Conservation (phyloP, 805 yeast species). For the Myxozyma sirexii region DNA sequence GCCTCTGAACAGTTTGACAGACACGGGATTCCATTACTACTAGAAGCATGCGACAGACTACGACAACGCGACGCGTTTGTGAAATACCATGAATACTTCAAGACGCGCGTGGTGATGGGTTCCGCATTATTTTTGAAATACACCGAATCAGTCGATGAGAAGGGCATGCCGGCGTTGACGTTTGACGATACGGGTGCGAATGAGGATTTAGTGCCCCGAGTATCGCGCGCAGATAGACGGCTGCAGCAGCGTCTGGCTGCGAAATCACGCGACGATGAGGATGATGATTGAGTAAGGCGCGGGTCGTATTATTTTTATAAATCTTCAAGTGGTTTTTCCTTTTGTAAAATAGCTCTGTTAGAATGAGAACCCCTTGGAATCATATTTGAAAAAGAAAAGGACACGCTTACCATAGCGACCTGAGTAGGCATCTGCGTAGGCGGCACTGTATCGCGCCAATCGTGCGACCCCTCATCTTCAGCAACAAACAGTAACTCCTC, state of each 20-base stretch:
- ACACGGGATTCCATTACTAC: constrained; percentile 5
- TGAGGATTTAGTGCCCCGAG: constrained; percentile 3
- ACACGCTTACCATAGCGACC: not conserved
- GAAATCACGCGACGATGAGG: not conserved
- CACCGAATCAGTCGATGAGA: not conserved
- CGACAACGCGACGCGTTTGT: constrained; percentile 12
- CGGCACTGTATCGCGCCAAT: not conserved
- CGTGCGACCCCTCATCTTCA: not conserved
- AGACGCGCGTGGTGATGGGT: not conserved
- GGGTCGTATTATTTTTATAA: not conserved
- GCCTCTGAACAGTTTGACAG: not conserved
- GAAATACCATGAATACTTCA: constrained; percentile 8
- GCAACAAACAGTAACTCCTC: not conserved
- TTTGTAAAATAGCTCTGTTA: not conserved
- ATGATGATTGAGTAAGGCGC: not conserved
- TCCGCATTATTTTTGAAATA: not conserved
- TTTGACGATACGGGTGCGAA: not conserved
- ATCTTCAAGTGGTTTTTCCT: constrained; percentile 7
- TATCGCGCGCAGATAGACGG: constrained; percentile 2
- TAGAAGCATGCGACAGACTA: constrained; percentile 21
- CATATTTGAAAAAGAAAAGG: not conserved
- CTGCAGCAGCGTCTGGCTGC: not conserved
- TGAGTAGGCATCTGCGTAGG: constrained; percentile 1
- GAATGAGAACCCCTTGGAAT: too few relatives aligned
- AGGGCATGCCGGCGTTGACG: constrained; percentile 3